These are phyloP conservation scores for Cubamyces lactineus DNA, from an alignment of 768 basidiomycete genomes.

Conservation along the genomic window DNA sequence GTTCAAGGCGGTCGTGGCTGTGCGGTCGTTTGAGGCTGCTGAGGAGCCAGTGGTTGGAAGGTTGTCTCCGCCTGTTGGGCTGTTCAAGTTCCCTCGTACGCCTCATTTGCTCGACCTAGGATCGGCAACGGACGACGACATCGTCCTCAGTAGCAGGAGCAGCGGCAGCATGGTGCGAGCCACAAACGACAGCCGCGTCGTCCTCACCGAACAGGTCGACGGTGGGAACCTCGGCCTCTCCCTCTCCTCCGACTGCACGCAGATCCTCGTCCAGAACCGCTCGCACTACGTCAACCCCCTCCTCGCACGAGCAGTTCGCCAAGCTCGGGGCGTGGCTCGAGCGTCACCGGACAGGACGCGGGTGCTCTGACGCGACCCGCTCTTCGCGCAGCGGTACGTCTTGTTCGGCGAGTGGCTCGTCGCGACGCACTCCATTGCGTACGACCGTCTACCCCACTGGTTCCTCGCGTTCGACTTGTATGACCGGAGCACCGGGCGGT, in stretches of 20 bases:
- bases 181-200: conserved; percentile 33
- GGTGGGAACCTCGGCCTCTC: conserved; percentile 72
- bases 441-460: conserved; percentile 54
- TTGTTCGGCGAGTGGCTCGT: conserved; percentile 68
- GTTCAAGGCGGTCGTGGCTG: conserved; percentile 50
- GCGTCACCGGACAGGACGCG: conserved; percentile 43
- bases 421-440: conserved; percentile 63
- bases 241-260: conserved; percentile 48
- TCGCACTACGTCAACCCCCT: conserved; percentile 60
- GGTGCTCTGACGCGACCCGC: conserved; percentile 48
- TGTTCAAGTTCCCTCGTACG: conserved; percentile 65
- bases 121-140: conserved; percentile 57
- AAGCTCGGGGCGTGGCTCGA: conserved; percentile 60
- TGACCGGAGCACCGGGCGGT: conserved; percentile 50
- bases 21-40: conserved; percentile 56
- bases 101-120: conserved; percentile 62
- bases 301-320: conserved; percentile 64
- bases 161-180: neutral
- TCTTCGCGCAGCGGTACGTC: conserved; percentile 58
- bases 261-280: conserved; percentile 61
- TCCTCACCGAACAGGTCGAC: conserved; percentile 68
- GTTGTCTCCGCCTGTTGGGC: conserved; percentile 44
- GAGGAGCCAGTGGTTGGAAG: conserved; percentile 48
- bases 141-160: conserved; percentile 32
- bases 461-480: conserved; percentile 66